Evolutionary conservation across 2,329 filamentous ascomycete species (phyloP), one percentile per base, ranked within the genome.

Genomic region (Penicillium sp.): DNA sequence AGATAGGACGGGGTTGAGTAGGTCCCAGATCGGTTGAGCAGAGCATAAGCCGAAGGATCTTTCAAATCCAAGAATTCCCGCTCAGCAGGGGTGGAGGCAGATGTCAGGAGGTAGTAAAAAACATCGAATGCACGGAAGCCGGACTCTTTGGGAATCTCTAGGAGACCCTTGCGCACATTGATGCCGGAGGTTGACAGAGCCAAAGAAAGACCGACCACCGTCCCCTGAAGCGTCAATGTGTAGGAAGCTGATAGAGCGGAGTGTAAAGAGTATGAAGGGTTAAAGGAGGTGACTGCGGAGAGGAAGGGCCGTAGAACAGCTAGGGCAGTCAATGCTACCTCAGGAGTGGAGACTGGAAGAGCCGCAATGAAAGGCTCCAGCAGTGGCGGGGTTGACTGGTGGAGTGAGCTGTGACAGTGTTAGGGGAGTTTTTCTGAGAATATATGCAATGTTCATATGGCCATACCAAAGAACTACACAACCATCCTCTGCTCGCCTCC

Each of bases 71-170:
- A 74, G 50, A 90, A 95, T 64, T 97, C 91, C 46, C 89, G 79
- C 71, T 98, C 93, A 1, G 89, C 85, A 3, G 86, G 82, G 1
- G 88, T 93, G 0, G 93, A 95, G 0, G 87, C 86, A n/a, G 87
- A 89, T 0, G 90, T 94, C 34, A 97, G 77, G 0, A 98, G 81
- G 61, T 96, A 97, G 72, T 98, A 97, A 65, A 98, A 97, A 40
- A 95, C 93, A 63, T 98, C 91, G 59, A 98, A 98, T 3, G 91
- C 93, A 52, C 93, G 84, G 68, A 89, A 89, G 10, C 93, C 93
- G 6, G 82, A 64, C 63, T 95, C 83, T 0, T 82, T 69, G 0
- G 93, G 87, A 13, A 98, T 81, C 46, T 86, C 82, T 13, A 96
- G 74, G 9, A 98, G 75, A 34, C 91, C 93, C 52, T 82, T 82